These are phyloP conservation scores for Centella asiatica DNA, from an alignment of 129 eudicot species.

Conservation along the genomic window DNA sequence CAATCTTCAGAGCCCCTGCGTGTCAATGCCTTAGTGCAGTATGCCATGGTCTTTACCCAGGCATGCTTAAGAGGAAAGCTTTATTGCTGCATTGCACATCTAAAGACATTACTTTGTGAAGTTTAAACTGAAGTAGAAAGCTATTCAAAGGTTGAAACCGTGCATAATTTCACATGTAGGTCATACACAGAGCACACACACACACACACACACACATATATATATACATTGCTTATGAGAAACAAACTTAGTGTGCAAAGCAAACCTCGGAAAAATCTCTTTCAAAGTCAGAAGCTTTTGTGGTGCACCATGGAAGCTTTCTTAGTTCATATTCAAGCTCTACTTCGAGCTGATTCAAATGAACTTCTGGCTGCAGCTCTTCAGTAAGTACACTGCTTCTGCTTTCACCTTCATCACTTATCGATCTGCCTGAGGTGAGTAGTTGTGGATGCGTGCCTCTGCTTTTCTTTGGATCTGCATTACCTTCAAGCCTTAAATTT, in stretches of 20 bases:
- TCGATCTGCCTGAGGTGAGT: not conserved
- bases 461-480: constrained; percentile 3
- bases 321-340: constrained; percentile 73
- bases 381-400: constrained; percentile 54
- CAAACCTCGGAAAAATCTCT: not conserved
- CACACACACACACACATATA: no score
- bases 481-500: constrained; percentile 13
- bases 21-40: no score
- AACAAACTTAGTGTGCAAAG: not conserved
- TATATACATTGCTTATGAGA: no score
- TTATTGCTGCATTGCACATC: no score
- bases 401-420: constrained; percentile 36
- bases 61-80: no score
- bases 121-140: no score
- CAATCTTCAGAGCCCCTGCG: no score
- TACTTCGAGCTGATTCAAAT: constrained; percentile 69
- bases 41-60: no score
- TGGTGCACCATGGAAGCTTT: constrained; percentile 51
- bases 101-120: no score
- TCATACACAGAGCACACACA: not conserved
- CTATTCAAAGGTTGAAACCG: no score
- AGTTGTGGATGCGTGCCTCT: constrained; percentile 12
- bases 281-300: constrained; percentile 22
- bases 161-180: no score
- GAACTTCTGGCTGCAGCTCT: constrained; percentile 38